phyloP scores from a whole-genome alignment of 1,139 yeast genomes.

The Taphrina pruni region DNA sequence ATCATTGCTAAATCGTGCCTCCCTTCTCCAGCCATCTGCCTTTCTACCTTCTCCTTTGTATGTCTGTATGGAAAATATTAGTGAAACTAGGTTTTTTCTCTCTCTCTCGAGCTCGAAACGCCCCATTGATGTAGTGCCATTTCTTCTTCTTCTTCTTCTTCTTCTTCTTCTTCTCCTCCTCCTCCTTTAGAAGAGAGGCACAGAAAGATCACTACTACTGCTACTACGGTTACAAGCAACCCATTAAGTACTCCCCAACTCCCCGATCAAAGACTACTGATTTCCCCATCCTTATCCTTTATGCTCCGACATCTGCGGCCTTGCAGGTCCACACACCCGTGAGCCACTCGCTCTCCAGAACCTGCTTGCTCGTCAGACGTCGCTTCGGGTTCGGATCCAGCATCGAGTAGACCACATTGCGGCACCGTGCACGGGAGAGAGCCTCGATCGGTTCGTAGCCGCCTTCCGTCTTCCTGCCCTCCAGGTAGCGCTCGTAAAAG shows the following conservation, averaged over 20 bases:
- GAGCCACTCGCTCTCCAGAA: conserved; percentile 94
- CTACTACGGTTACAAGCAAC: conserved; percentile 3
- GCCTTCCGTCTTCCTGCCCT: conserved; percentile 74
- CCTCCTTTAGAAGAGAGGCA: too few relatives aligned
- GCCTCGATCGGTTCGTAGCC: conserved; percentile 92
- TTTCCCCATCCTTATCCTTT: too few relatives aligned
- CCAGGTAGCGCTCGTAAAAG: conserved; percentile 73
- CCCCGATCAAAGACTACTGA: too few relatives aligned
- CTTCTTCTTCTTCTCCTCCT: too few relatives aligned
- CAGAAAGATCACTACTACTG: background rate
- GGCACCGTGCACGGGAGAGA: conserved; percentile 61
- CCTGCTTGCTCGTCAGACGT: conserved; percentile 85
- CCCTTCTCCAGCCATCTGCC: too few relatives aligned
- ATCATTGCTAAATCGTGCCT: too few relatives aligned
- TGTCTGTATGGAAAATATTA: too few relatives aligned
- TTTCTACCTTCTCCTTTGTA: too few relatives aligned
- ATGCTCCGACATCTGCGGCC: conserved; percentile 59
- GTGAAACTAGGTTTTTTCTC: too few relatives aligned
- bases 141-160: too few relatives aligned
- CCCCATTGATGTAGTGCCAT: too few relatives aligned
- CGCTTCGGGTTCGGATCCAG: conserved; percentile 86
- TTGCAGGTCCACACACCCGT: conserved; percentile 80
- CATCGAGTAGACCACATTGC: conserved; percentile 89
- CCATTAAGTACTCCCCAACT: background rate
- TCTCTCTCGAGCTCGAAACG: too few relatives aligned